These are phyloP conservation scores for Symbiotaphrina buchneri DNA, from an alignment of 495 filamentous ascomycete genomes.

Conservation along the genomic window DNA sequence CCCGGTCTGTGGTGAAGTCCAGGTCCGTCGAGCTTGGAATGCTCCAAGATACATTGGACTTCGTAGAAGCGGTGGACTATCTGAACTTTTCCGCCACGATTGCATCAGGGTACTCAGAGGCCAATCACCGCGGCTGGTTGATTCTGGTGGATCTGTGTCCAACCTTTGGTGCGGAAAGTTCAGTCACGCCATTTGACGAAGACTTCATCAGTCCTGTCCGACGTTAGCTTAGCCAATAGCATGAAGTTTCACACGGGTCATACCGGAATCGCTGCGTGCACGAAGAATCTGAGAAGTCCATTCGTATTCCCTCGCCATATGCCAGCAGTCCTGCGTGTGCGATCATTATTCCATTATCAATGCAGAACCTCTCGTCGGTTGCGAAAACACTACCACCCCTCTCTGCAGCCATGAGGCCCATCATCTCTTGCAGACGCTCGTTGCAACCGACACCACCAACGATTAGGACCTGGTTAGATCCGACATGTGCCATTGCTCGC, in stretches of 20 bases:
- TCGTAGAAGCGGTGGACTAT: no score
- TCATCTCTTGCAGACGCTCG: conserved; percentile 91
- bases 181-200: conserved; percentile 6
- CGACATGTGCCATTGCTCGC: conserved; percentile 94
- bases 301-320: conserved; percentile 55
- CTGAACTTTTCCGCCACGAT: no score
- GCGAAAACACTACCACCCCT: conserved; percentile 79
- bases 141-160: no score
- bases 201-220: conserved; percentile 6
- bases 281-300: conserved; percentile 55
- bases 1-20: no score
- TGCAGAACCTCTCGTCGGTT: conserved; percentile 92
- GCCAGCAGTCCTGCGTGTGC: conserved; percentile 84
- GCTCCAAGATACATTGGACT: no score
- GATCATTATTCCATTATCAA: conserved; percentile 99
- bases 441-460: conserved; percentile 98
- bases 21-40: no score
- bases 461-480: conserved; percentile 71
- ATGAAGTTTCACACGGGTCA: no score
- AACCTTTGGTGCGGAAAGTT: no score
- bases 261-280: conserved; percentile 71
- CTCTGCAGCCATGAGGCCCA: conserved; percentile 86
- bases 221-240: no score
- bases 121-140: no score
- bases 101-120: no score